Conservation (phyloP, 2,329 filamentous ascomycete genomes). For the Xylariaceae sp. region DNA sequence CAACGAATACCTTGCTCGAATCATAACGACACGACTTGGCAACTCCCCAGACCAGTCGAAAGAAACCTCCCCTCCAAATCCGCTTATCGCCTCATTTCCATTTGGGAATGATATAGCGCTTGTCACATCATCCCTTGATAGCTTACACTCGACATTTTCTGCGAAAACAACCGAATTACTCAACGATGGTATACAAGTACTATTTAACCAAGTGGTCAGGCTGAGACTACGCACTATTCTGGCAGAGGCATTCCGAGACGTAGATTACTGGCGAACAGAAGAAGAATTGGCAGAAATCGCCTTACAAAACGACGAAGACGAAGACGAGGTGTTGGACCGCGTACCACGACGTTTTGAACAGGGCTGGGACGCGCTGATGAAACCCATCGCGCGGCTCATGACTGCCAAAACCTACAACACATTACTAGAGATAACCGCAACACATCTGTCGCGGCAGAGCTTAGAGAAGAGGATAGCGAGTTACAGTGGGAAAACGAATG, state of each 20-base stretch:
- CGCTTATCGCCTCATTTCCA: slow-evolving; percentile 65
- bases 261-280: slow-evolving; percentile 71
- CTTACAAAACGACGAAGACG: slow-evolving; percentile 48
- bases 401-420: slow-evolving; percentile 69
- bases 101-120: slow-evolving; percentile 69
- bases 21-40: slow-evolving; percentile 64
- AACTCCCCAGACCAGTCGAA: slow-evolving; percentile 35
- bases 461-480: slow-evolving; percentile 85
- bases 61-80: slow-evolving; percentile 35
- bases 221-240: slow-evolving; percentile 78
- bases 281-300: slow-evolving; percentile 55
- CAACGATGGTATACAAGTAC: slow-evolving; percentile 74
- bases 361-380: slow-evolving; percentile 80
- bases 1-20: slow-evolving; percentile 83
- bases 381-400: slow-evolving; percentile 77
- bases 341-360: slow-evolving; percentile 76
- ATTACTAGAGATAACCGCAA: slow-evolving; percentile 68
- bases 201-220: slow-evolving; percentile 84
- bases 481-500: slow-evolving; percentile 72
- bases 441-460: slow-evolving; percentile 62
- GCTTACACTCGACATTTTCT: slow-evolving; percentile 66
- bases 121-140: slow-evolving; percentile 62
- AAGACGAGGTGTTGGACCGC: slow-evolving; percentile 54
- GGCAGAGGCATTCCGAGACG: slow-evolving; percentile 82
- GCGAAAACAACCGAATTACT: slow-evolving; percentile 76